Conservation (phyloP, 1,284 basidiomycete genomes). For the Pulveroboletus ridleyi region DNA sequence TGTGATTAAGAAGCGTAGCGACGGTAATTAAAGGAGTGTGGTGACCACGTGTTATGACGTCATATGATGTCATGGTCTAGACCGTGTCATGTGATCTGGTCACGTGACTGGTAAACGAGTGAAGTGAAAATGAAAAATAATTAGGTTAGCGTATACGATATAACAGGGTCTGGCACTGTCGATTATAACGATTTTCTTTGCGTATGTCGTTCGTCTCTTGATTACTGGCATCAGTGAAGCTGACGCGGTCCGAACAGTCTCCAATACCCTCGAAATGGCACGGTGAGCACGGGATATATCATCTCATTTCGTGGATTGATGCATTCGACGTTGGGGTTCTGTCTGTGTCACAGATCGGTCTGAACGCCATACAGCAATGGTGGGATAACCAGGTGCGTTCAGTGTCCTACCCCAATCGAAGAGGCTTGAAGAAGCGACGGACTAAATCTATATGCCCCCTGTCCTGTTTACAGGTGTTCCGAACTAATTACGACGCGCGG, state of each 20-base stretch:
- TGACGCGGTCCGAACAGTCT: conserved; percentile 31
- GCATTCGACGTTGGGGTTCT: not conserved
- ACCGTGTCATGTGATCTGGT: no score
- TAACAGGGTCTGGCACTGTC: conserved; percentile 52
- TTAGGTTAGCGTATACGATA: no score
- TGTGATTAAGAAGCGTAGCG: no score
- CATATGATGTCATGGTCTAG: no score
- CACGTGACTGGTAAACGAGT: no score
- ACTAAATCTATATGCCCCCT: not conserved
- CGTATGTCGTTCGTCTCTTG: conserved; percentile 29
- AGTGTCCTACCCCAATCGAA: not conserved
- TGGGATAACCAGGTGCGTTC: conserved; percentile 55
- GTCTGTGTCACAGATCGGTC: conserved; percentile 45
- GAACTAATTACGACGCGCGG: conserved; percentile 43
- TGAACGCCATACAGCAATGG: conserved; percentile 49
- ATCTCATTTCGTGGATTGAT: not conserved
- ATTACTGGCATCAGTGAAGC: not conserved
- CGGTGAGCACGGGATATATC: conserved; percentile 24
- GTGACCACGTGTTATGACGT: no score
- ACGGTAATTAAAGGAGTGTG: no score
- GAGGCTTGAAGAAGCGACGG: no score
- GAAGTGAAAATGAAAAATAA: no score
- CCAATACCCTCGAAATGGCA: conserved; percentile 38
- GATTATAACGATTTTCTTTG: conserved; percentile 59
- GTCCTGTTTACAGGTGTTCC: conserved; percentile 34